A percentile compares a stretch with the other conserved stretches of the same genome.
phyloP scores from a whole-genome alignment of 2,329 filamentous ascomycete species.

The Colletotrichum lentis region DNA sequence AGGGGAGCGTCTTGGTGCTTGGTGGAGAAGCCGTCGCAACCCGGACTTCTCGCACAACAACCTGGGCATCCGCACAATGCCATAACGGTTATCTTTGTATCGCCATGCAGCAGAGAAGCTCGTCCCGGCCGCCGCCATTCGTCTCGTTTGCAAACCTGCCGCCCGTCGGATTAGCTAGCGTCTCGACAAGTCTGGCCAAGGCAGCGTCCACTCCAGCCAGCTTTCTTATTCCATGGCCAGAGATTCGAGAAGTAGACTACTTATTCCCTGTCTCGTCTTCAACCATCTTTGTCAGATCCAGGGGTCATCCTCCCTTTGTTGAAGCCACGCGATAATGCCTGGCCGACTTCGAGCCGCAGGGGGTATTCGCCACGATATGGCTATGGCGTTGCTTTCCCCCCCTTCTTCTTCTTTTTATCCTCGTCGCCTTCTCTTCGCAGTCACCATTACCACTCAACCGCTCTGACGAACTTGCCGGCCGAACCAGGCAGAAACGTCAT shows the following conservation, averaged over 20 bases:
- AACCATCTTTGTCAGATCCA: slow-evolving; percentile 20
- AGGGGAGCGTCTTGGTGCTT: not conserved
- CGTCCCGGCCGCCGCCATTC: slow-evolving; percentile 1
- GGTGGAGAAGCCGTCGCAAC: slow-evolving; percentile 16
- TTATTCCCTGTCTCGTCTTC: slow-evolving; percentile 22
- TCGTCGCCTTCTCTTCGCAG: not conserved
- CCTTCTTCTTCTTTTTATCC: too few species aligned
- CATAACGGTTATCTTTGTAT: slow-evolving; percentile 28
- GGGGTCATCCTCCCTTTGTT: slow-evolving; percentile 30
- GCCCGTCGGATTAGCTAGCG: slow-evolving; percentile 11
- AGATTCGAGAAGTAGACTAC: not conserved
- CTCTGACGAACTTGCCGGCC: slow-evolving; percentile 25
- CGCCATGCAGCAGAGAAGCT: not conserved
- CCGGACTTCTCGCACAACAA: slow-evolving; percentile 18
- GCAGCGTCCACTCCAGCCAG: slow-evolving; percentile 4
- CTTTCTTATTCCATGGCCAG: slow-evolving; percentile 28
- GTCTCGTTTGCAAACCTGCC: slow-evolving; percentile 29
- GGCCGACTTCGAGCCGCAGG: slow-evolving; percentile 29
- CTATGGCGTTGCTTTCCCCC: slow-evolving; percentile 7
- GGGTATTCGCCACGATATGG: slow-evolving; percentile 31
- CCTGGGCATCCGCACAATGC: slow-evolving; percentile 15
- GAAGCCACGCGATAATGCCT: slow-evolving; percentile 35
- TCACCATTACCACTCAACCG: slow-evolving; percentile 18
- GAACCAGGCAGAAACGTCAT: not conserved
- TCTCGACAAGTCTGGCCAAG: slow-evolving; percentile 19